Conservation (phyloP, 108 stramenopile genomes). For the Cyclotella sp. region DNA sequence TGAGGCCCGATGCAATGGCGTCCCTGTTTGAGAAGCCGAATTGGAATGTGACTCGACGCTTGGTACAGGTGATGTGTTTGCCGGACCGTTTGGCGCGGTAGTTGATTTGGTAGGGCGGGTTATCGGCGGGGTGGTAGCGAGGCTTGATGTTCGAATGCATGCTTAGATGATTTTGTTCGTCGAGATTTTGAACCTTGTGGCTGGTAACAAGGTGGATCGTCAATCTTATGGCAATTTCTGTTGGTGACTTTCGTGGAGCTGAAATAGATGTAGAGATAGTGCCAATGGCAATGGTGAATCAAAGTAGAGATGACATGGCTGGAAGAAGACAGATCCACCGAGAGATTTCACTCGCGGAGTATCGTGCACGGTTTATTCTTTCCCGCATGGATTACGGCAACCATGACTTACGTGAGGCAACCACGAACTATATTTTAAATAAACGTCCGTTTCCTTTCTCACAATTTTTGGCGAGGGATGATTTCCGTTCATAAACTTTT, state of each 20-base stretch:
- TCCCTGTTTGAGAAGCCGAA: constrained; percentile 45
- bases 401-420: no score
- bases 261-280: no score
- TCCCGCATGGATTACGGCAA: no score
- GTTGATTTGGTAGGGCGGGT: constrained; percentile 58
- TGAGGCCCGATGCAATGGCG: constrained; percentile 40
- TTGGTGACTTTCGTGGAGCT: no score
- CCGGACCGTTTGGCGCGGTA: constrained; percentile 50
- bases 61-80: constrained; percentile 43
- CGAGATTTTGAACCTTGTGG: no score
- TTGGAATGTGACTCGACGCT: constrained; percentile 54
- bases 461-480: not conserved
- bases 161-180: not conserved
- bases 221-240: no score
- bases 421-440: not conserved
- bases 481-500: not conserved
- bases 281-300: no score
- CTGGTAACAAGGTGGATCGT: no score
- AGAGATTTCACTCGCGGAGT: not conserved
- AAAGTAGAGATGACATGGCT: no score
- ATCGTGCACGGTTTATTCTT: not conserved
- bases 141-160: constrained; percentile 10
- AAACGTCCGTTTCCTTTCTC: not conserved
- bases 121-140: constrained; percentile 42
- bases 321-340: no score